Evolutionary conservation across 768 basidiomycete genomes (phyloP).

Genomic region (Russula virescens): DNA sequence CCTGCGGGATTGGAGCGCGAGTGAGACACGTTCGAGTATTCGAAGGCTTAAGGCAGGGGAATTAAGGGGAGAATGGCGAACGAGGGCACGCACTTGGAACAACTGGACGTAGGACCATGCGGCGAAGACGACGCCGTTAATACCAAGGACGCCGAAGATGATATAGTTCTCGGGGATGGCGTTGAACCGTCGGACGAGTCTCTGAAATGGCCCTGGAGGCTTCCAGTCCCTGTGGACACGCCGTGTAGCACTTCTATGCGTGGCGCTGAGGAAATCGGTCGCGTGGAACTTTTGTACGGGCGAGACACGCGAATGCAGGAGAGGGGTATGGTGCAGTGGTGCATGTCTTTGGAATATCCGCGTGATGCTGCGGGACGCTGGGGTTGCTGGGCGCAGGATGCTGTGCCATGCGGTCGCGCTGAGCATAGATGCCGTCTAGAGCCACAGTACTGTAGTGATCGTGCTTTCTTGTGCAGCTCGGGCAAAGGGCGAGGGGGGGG

Average conservation of each 20-base stretch:
- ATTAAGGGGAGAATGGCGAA: too few relatives aligned
- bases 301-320: neutral
- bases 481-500: too few relatives aligned
- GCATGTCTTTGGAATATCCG: neutral
- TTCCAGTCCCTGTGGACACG: neutral
- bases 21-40: too few relatives aligned
- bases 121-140: slow-evolving; percentile 57
- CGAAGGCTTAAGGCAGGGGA: too few relatives aligned
- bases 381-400: neutral
- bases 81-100: slow-evolving; percentile 25
- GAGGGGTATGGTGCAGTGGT: neutral
- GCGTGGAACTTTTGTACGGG: slow-evolving; percentile 22
- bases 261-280: slow-evolving; percentile 24
- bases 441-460: too few relatives aligned
- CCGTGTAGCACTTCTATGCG: slow-evolving; percentile 19
- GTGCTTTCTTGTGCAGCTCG: too few relatives aligned
- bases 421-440: neutral
- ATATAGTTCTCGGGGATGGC: slow-evolving; percentile 47
- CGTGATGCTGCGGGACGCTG: neutral
- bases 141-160: slow-evolving; percentile 57
- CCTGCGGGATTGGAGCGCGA: neutral
- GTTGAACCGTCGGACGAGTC: slow-evolving; percentile 38
- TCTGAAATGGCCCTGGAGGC: slow-evolving; percentile 21
- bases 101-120: slow-evolving; percentile 43
- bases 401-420: neutral